A percentile compares a stretch with the other conserved stretches of the same genome.
Evolutionary conservation across 75 land plant genomes (phyloP).

Genomic region (Pseudotsuga menziesii): DNA sequence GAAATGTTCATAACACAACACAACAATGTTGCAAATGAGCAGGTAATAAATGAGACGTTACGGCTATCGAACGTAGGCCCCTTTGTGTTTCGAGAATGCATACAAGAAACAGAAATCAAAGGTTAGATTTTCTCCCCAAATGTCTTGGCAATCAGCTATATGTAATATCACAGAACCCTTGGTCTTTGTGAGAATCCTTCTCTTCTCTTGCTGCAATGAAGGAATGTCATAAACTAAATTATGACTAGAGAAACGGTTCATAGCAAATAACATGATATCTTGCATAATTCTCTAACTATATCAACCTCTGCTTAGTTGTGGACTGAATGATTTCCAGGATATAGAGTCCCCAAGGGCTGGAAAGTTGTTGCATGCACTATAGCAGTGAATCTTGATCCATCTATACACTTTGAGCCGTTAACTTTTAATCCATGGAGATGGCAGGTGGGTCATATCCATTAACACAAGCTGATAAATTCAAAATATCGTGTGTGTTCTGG

Average conservation of each 20-base stretch:
- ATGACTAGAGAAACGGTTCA: too few species aligned
- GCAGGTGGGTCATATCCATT: conserved; percentile 29
- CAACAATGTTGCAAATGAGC: background rate
- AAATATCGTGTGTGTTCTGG: too few species aligned
- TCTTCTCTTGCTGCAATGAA: background rate
- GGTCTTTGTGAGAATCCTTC: too few species aligned
- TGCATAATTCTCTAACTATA: background rate
- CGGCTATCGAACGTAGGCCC: conserved; percentile 25
- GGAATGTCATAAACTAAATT: background rate
- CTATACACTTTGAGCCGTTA: conserved; percentile 16
- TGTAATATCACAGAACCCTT: too few species aligned
- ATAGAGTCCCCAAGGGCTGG: conserved; percentile 30
- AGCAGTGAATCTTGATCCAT: conserved; percentile 19
- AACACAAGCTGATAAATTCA: too few species aligned
- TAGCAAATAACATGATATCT: too few species aligned
- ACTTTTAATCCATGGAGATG: conserved; percentile 28
- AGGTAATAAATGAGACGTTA: conserved; percentile 36
- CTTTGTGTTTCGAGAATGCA: conserved; percentile 10
- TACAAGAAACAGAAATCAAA: conserved; percentile 20
- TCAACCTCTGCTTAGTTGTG: background rate
- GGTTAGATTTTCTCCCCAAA: background rate
- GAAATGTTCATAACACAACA: too few species aligned
- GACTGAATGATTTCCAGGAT: conserved; percentile 7
- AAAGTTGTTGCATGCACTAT: conserved; percentile 21
- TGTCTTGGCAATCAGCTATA: too few species aligned